phyloP scores from a whole-genome alignment of 176 grass and related monocot genomes.

The Oryza coarctata region DNA sequence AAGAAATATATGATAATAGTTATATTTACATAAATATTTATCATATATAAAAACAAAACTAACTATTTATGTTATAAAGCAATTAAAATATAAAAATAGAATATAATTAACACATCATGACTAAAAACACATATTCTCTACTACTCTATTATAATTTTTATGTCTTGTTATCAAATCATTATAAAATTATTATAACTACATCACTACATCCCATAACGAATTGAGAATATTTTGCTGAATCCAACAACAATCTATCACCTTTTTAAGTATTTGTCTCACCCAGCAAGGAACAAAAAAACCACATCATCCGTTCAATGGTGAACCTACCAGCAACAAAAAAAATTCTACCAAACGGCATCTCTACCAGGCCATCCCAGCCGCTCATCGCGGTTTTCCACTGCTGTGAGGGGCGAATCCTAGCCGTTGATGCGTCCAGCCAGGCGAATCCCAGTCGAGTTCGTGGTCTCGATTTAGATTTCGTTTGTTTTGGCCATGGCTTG shows the following conservation, averaged over 20 bases:
- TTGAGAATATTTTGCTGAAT: too few relatives aligned
- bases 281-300: background rate
- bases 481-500: background rate
- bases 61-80: background rate
- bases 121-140: background rate
- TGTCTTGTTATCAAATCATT: too few relatives aligned
- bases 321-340: background rate
- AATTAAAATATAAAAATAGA: too few relatives aligned
- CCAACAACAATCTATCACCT: background rate
- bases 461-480: background rate
- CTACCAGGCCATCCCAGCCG: background rate
- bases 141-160: rapidly evolving
- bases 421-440: background rate
- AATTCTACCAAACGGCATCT: too few relatives aligned
- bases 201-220: too few relatives aligned
- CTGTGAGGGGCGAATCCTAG: background rate
- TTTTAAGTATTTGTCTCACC: background rate
- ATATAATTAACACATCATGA: too few relatives aligned
- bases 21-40: background rate
- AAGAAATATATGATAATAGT: too few relatives aligned
- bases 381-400: background rate
- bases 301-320: background rate
- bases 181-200: too few relatives aligned
- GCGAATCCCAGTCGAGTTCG: background rate
- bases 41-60: background rate